A percentile compares a stretch with the other conserved stretches of the same genome.
Conservation (phyloP, 192 early-diverging fungal genomes). For the Coemansia asiatica region DNA sequence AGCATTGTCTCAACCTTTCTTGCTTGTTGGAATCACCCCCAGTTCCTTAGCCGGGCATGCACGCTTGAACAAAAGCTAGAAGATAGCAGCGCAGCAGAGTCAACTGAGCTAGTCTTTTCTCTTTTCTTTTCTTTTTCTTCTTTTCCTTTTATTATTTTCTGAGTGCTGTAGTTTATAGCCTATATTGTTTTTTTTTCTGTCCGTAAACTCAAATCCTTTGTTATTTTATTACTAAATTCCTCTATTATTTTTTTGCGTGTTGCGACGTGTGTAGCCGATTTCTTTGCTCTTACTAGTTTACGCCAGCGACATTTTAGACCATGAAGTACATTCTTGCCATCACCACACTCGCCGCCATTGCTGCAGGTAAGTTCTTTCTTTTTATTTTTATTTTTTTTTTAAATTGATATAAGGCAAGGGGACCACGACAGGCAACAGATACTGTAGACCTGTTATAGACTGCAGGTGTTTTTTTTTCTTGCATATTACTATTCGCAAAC, state of each 20-base stretch:
- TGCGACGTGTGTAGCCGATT: not conserved
- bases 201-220: not conserved
- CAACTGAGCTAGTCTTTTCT: not conserved
- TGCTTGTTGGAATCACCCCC: not conserved
- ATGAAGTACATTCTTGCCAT: slow-evolving; percentile 51
- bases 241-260: not conserved
- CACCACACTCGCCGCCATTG: slow-evolving; percentile 35
- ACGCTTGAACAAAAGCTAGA: not conserved
- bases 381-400: not conserved
- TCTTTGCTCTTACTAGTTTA: slow-evolving; percentile 7
- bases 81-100: not conserved
- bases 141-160: not conserved
- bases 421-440: no score
- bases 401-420: no score
- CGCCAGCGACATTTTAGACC: slow-evolving; percentile 12
- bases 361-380: slow-evolving; percentile 36
- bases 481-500: no score
- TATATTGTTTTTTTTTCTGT: slow-evolving; percentile 4
- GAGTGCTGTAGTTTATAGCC: not conserved
- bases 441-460: no score
- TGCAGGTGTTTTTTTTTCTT: no score
- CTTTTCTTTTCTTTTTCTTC: not conserved
- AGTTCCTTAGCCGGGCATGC: not conserved
- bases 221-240: no score
- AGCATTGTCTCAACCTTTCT: slow-evolving; percentile 1